A percentile compares a stretch with the other conserved stretches of the same genome.
phyloP scores from a whole-genome alignment of 768 basidiomycete species.

The Tulasnella sp. region DNA sequence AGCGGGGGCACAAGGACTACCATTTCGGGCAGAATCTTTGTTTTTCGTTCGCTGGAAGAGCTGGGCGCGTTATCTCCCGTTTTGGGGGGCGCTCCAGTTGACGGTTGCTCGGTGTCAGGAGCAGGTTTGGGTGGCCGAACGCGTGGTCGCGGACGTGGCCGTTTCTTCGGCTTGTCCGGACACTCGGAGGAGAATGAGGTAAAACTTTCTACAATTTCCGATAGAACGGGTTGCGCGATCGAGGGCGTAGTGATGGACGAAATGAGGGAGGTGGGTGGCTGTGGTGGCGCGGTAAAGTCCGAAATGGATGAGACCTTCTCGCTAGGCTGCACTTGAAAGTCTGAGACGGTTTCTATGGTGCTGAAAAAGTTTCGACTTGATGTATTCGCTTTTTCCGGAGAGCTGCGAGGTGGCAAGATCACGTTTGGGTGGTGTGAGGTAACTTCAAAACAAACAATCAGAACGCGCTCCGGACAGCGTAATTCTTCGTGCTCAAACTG shows the following conservation, averaged over 20 bases:
- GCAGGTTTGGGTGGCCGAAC: not conserved
- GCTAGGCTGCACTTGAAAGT: not conserved
- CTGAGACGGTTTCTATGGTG: slow-evolving; percentile 2
- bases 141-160: not conserved
- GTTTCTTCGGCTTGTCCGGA: not conserved
- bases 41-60: not conserved
- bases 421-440: not conserved
- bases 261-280: not conserved
- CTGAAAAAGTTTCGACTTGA: not conserved
- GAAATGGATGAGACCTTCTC: slow-evolving; percentile 6
- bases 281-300: not conserved
- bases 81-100: not conserved
- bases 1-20: not conserved
- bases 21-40: not conserved
- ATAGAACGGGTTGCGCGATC: not conserved
- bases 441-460: slow-evolving; percentile 15
- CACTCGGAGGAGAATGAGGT: not conserved
- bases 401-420: not conserved
- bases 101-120: not conserved
- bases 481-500: not conserved
- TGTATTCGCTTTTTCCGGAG: not conserved
- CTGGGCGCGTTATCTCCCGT: not conserved
- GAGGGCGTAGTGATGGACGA: not conserved
- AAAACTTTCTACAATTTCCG: not conserved
- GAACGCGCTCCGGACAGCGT: not conserved